Evolutionary conservation across 768 basidiomycete species (phyloP), one percentile per base, ranked within the genome.

Genomic region (Russula sp.): DNA sequence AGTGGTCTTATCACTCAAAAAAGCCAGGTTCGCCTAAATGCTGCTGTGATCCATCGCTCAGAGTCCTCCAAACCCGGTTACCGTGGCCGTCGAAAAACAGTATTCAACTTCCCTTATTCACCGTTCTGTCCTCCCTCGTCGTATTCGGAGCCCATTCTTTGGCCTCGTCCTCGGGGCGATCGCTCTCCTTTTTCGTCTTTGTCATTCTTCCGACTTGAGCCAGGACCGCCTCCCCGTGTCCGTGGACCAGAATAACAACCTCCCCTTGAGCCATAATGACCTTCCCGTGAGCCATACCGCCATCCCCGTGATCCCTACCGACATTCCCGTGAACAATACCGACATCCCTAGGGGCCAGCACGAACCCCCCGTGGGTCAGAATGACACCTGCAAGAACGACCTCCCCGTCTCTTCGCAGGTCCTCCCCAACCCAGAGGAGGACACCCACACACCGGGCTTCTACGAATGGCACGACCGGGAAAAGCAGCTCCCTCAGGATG

Each of bases 381-480:
- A n/a, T n/a, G n/a, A n/a, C n/a, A n/a, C n/a, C n/a, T n/a, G n/a
- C n/a, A n/a, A n/a, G 2, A 27, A 31, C 1, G 32, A 58, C 44
- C 22, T 20, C 27, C 34, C 20, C 34, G 4, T 20, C 27, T 40
- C 6, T 4, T n/a, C 40, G 3, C 22, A 16, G 8, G 62, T 20
- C n/a, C 52, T 59, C 3, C 62, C 51, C 4, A 9, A 53, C 18
- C 40, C 57, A 27, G 62, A 63, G 16, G 48, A 20, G 11, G 53
- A 49, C 48, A 3, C 6, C 20, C 1, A 50, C 9, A 64, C 61
- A 10, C 66, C 64, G 0, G 27, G 57, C 13, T 68, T 62, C n/a
- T 27, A 40, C 31, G 53, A 39, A 20, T 68, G 61, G 61, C 55
- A 68, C 31, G 42, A 62, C 3, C 39, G 56, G 6, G 66, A 68